Base-by-base conservation (phyloP, 306 rosid species). In the Sechiopsis laciniata region DNA sequence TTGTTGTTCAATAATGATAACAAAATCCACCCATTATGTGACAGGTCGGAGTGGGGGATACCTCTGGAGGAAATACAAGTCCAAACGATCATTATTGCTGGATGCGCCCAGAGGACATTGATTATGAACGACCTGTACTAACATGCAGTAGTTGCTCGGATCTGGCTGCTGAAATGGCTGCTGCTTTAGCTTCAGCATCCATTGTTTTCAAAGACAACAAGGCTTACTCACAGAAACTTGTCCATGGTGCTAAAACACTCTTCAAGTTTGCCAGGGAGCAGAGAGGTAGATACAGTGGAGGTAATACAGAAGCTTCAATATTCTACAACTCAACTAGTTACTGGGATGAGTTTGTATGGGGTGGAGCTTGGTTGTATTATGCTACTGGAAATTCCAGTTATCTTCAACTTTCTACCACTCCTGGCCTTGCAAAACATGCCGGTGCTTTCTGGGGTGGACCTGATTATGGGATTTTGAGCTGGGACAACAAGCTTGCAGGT, bases 401-500 rank as follows among this genome's bases (percentile, higher is more conserved):
- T 77, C 99, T 95, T 69, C 84, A 80, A 81, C 95, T 95, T 73
- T 91, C 96, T 19, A 95, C 99, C 62, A 19, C 85, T 59, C 95
- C 95, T 52, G 91, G 92, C 77, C 70, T 95, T 50, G 99, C 97
- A 62, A 89, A 84, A 83, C 96, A 91, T 68, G 99, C 99, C 1
- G 99, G 99, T 61, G 99, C 97, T 68, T 95, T 95, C 87, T 89
- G 95, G 96, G 99, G 99, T 14, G 97, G 99, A 75, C 83, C 92
- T 72, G 94, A 91, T 77, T 89, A 95, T 56, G 99, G 99, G 35
- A 97, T 95, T 10, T 24, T 95, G 46, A 95, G 97, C 87, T 95
- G 99, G 99, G 99, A 95, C 76, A 91, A 91, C 88, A 95, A 95
- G 86, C 97, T 95, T 84, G 89, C 99, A 24, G 99, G 99, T 75